phyloP scores from a whole-genome alignment of 768 basidiomycete species.

The Phanerodontia chrysosporium region DNA sequence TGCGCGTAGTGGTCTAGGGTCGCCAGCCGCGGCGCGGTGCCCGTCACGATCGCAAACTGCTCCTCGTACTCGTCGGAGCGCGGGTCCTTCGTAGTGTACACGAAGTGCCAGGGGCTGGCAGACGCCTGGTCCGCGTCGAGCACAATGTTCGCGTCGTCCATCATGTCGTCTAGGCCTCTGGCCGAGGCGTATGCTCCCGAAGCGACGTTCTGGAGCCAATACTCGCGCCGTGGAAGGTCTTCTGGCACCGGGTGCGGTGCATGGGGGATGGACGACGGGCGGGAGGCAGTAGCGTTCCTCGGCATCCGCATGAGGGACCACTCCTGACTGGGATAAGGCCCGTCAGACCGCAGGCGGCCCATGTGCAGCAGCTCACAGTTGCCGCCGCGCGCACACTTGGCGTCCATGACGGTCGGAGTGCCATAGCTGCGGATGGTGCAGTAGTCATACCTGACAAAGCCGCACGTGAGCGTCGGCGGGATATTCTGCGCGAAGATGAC shows the following conservation, averaged over 20 bases:
- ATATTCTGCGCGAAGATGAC: too few species aligned
- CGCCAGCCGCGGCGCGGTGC: neutral
- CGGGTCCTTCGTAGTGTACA: neutral
- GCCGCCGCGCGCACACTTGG: neutral
- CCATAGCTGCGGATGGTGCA: conserved; percentile 4
- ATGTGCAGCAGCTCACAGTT: neutral
- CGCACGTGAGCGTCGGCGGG: neutral
- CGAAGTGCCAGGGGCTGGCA: neutral
- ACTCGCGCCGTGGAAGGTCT: neutral
- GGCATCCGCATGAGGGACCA: neutral
- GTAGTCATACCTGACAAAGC: neutral
- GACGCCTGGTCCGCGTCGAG: neutral
- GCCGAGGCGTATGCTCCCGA: neutral
- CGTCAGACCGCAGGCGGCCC: neutral
- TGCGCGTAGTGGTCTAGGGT: neutral
- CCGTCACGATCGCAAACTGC: neutral
- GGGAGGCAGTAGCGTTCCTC: neutral
- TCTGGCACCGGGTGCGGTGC: neutral
- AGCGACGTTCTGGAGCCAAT: neutral
- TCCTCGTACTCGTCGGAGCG: neutral
- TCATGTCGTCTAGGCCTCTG: neutral
- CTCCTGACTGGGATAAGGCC: neutral
- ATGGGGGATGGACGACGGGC: neutral
- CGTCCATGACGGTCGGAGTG: neutral
- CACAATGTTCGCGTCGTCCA: neutral